These are phyloP conservation scores for Serendipita vermifera DNA, from an alignment of 768 basidiomycete genomes.

Conservation along the genomic window DNA sequence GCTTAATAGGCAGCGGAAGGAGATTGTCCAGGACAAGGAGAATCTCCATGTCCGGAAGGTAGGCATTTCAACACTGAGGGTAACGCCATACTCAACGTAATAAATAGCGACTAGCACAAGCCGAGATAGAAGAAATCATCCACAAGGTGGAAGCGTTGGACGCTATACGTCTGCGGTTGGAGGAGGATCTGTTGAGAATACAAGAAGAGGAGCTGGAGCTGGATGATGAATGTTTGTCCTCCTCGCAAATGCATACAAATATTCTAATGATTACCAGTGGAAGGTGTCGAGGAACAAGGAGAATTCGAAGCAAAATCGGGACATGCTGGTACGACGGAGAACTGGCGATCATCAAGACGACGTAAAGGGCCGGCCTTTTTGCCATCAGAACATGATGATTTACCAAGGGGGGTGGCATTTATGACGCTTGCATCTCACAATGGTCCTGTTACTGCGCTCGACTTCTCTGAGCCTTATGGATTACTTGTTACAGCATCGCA, in stretches of 20 bases:
- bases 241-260: conserved; percentile 7
- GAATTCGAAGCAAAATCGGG: conserved; percentile 47
- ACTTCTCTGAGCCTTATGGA: conserved; percentile 95
- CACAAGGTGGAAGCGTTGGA: conserved; percentile 81
- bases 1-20: conserved; percentile 65
- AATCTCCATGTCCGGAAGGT: conserved; percentile 83
- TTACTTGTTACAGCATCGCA: conserved; percentile 82
- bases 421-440: conserved; percentile 83
- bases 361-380: conserved; percentile 85
- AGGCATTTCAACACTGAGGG: conserved; percentile 21
- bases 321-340: conserved; percentile 20
- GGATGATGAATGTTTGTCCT: conserved; percentile 78
- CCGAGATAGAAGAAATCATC: conserved; percentile 80
- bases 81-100: conserved; percentile 13
- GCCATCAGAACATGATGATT: conserved; percentile 92
- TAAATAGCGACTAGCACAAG: conserved; percentile 63
- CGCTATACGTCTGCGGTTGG: conserved; percentile 62
- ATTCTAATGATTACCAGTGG: conserved; percentile 37
- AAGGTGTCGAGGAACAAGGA: conserved; percentile 77
- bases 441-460: conserved; percentile 73
- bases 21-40: conserved; percentile 84
- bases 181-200: conserved; percentile 68
- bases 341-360: conserved; percentile 50
- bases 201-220: conserved; percentile 94
- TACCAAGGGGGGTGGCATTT: conserved; percentile 89